Conservation (phyloP, 2,329 filamentous ascomycete species). For the Sporothrix luriei region DNA sequence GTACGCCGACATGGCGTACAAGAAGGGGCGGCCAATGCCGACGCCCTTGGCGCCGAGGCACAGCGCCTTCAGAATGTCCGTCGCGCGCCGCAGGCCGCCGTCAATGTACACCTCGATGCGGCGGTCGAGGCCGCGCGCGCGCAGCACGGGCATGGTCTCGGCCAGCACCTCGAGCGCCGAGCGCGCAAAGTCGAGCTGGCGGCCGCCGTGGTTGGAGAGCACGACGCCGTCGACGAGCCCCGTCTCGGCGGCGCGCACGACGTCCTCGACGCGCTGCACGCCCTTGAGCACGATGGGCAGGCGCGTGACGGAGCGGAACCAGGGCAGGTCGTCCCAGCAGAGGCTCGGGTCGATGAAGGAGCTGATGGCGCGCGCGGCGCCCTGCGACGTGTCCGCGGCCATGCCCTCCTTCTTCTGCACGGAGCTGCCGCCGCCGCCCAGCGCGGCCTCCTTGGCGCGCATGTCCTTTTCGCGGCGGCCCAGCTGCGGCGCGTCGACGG, state of each 20-base stretch:
- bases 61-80: constrained; percentile 92
- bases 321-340: constrained; percentile 90
- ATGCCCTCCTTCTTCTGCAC: constrained; percentile 79
- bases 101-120: constrained; percentile 88
- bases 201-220: constrained; percentile 91
- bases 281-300: constrained; percentile 98
- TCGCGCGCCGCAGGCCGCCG: constrained; percentile 84
- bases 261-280: constrained; percentile 93
- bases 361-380: constrained; percentile 90
- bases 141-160: constrained; percentile 87
- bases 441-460: constrained; percentile 77
- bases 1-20: constrained; percentile 95
- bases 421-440: constrained; percentile 70
- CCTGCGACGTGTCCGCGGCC: constrained; percentile 81
- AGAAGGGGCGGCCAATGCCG: constrained; percentile 89
- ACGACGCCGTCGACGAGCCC: constrained; percentile 83
- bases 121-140: constrained; percentile 70
- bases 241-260: constrained; percentile 77
- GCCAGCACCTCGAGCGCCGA: constrained; percentile 88
- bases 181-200: constrained; percentile 88
- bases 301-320: constrained; percentile 85
- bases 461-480: constrained; percentile 97
- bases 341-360: constrained; percentile 95
- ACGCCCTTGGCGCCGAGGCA: constrained; percentile 91
- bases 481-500: constrained; percentile 93